Evolutionary conservation across 768 basidiomycete species (phyloP).

Genomic region (Dentipellis sp.): DNA sequence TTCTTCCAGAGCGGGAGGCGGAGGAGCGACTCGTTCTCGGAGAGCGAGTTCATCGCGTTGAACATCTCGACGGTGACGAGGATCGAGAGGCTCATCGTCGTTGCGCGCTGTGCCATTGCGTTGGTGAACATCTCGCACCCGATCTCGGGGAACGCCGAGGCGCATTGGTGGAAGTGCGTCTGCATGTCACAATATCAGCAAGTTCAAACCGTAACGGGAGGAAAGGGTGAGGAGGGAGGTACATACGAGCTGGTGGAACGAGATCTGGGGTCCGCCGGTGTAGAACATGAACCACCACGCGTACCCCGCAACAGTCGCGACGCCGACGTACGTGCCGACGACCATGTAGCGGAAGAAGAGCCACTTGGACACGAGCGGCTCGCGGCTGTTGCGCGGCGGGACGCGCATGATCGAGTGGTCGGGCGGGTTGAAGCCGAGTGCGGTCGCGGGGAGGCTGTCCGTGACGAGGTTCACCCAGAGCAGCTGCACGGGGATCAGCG

Average conservation of each 20-base stretch:
- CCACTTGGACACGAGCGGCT: slow-evolving; percentile 89
- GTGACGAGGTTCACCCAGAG: slow-evolving; percentile 99
- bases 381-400: slow-evolving; percentile 82
- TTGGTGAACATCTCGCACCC: slow-evolving; percentile 96
- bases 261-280: slow-evolving; percentile 82
- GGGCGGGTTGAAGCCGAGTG: slow-evolving; percentile 94
- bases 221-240: slow-evolving; percentile 6
- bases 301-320: slow-evolving; percentile 93
- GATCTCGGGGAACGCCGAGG: slow-evolving; percentile 73
- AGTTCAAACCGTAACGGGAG: too few relatives aligned
- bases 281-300: slow-evolving; percentile 99
- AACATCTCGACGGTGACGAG: slow-evolving; percentile 96
- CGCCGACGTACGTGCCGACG: slow-evolving; percentile 88
- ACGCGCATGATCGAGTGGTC: slow-evolving; percentile 97
- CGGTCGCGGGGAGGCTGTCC: slow-evolving; percentile 92
- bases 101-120: slow-evolving; percentile 75
- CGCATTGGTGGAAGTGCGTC: slow-evolving; percentile 97
- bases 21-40: slow-evolving; percentile 92
- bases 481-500: slow-evolving; percentile 93
- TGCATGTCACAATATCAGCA: slow-evolving; percentile 24
- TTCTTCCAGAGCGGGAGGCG: slow-evolving; percentile 92
- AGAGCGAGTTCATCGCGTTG: slow-evolving; percentile 96
- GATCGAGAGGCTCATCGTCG: slow-evolving; percentile 94
- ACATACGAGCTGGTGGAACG: slow-evolving; percentile 86
- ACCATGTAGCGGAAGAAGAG: slow-evolving; percentile 94